Evolutionary conservation across 2,329 filamentous ascomycete species (phyloP).

Genomic region (Teratosphaeriaceae sp.): DNA sequence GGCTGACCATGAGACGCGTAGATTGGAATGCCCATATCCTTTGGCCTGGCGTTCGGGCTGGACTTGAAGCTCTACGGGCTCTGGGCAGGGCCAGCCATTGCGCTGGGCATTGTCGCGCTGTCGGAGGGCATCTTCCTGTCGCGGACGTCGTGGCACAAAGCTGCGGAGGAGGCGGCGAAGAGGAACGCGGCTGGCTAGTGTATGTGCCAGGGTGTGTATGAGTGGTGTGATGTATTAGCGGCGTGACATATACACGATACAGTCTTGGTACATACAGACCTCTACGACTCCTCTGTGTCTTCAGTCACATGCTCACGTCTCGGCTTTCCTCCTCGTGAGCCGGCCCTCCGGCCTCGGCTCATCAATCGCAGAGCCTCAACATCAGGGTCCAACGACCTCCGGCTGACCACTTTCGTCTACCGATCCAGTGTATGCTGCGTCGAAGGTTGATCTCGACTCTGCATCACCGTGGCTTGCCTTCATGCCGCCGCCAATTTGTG

Average conservation of each 20-base stretch:
- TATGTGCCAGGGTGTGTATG: neutral
- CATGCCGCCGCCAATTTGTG: conserved; percentile 6
- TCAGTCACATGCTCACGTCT: no score
- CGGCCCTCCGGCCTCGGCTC: no score
- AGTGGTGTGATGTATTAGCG: neutral
- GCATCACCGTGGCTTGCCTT: no score
- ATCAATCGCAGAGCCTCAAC: neutral
- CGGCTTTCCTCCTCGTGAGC: no score
- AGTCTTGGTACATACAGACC: no score
- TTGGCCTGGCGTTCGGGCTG: conserved; percentile 69
- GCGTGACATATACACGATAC: no score
- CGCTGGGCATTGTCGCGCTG: conserved; percentile 53
- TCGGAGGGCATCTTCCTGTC: conserved; percentile 54
- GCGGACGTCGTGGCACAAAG: conserved; percentile 49
- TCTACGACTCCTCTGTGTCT: no score
- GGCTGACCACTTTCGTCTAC: neutral
- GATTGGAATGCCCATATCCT: conserved; percentile 75
- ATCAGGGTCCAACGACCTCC: no score
- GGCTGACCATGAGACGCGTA: conserved; percentile 9
- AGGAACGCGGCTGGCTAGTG: conserved; percentile 39
- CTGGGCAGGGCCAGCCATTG: conserved; percentile 61
- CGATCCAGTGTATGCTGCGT: neutral
- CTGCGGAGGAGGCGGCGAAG: conserved; percentile 53
- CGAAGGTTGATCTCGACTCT: no score
- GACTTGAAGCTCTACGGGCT: conserved; percentile 72